phyloP scores from a whole-genome alignment of 768 basidiomycete species.

The Suillus americanus region DNA sequence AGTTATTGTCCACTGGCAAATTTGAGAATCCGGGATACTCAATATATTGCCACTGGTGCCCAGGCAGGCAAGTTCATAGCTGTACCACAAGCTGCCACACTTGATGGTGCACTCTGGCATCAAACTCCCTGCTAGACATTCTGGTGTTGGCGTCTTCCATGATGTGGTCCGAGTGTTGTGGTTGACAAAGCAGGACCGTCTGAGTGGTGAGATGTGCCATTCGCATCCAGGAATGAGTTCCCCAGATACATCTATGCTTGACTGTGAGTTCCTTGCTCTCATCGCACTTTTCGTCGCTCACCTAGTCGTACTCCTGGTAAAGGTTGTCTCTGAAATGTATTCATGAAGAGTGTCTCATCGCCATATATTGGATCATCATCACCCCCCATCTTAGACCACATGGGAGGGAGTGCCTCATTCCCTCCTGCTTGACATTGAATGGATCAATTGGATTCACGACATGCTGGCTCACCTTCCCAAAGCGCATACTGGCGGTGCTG shows the following conservation, averaged over 20 bases:
- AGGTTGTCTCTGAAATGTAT: background rate
- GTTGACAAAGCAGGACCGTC: background rate
- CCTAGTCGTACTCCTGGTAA: background rate
- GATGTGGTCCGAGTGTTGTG: background rate
- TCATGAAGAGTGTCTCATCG: background rate
- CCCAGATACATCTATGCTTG: background rate
- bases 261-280: background rate
- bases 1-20: background rate
- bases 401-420: background rate
- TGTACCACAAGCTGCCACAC: background rate
- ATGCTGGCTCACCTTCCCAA: background rate
- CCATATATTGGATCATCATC: background rate
- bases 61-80: background rate
- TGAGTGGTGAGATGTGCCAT: background rate
- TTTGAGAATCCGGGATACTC: background rate
- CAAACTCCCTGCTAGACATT: background rate
- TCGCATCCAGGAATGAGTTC: background rate
- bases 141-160: background rate
- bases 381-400: background rate
- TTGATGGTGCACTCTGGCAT: background rate
- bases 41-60: background rate
- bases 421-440: background rate
- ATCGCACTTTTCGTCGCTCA: background rate
- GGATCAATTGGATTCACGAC: background rate
- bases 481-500: constrained; percentile 2